phyloP scores from a whole-genome alignment of 148 eudicot species.

The Vaccinium macrocarpon region DNA sequence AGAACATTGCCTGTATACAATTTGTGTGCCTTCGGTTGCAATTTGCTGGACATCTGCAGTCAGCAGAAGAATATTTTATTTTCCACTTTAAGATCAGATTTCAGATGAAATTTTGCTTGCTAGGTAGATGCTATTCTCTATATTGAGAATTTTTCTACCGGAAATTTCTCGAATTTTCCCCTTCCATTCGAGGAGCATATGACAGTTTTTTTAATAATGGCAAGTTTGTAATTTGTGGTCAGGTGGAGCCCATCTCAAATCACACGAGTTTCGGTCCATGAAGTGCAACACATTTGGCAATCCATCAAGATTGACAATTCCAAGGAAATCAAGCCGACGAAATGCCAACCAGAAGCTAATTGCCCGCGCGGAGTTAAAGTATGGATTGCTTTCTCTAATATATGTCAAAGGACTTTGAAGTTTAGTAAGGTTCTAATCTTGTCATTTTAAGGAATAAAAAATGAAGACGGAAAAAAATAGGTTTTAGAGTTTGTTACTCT shows the following conservation, averaged over 20 bases:
- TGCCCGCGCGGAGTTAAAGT: slow-evolving; percentile 50
- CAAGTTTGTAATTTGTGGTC: neutral
- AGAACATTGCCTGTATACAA: too few species aligned
- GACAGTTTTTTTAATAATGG: neutral
- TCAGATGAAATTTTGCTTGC: neutral
- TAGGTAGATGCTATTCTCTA: neutral
- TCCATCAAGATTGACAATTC: slow-evolving; percentile 25
- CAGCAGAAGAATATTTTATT: neutral
- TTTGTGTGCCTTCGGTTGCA: neutral
- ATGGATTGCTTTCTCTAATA: slow-evolving; percentile 10
- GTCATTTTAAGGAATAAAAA: neutral
- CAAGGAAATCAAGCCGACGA: slow-evolving; percentile 32
- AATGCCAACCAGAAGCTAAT: slow-evolving; percentile 28
- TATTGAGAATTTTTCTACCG: neutral
- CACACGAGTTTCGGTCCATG: slow-evolving; percentile 29
- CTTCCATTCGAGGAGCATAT: neutral
- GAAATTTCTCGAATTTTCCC: neutral
- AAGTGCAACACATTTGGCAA: slow-evolving; percentile 33
- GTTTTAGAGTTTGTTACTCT: neutral
- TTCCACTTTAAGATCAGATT: neutral
- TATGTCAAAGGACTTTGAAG: neutral
- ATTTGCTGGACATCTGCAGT: neutral
- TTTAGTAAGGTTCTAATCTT: neutral
- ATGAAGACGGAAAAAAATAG: neutral
- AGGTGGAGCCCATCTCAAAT: slow-evolving; percentile 48